Evolutionary conservation across 2,329 filamentous ascomycete species (phyloP).

Genomic region (Chaetomiaceae sp.): DNA sequence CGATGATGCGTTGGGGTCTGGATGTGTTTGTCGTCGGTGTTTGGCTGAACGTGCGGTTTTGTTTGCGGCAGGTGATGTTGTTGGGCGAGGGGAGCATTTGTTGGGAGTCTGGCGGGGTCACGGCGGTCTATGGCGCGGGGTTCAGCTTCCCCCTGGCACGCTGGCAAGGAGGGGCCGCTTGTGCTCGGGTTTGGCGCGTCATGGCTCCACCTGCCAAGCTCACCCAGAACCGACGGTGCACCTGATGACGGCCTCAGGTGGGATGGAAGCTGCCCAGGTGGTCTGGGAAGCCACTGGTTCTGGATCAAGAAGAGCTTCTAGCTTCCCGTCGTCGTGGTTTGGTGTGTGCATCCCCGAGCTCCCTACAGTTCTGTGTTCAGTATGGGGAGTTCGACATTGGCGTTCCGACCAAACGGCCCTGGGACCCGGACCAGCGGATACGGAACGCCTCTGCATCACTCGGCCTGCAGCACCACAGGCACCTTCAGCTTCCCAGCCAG

Average conservation of each 20-base stretch:
- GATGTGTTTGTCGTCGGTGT: neutral
- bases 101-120: conserved; percentile 20
- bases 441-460: too few relatives aligned
- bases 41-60: neutral
- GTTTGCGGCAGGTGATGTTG: conserved; percentile 8
- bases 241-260: neutral
- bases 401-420: too few relatives aligned
- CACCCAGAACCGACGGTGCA: neutral
- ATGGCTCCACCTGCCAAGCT: conserved; percentile 13
- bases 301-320: too few relatives aligned
- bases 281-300: too few relatives aligned
- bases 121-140: conserved; percentile 14
- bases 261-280: neutral
- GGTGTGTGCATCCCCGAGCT: too few relatives aligned
- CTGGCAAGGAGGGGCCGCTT: conserved; percentile 11
- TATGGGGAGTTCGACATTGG: too few relatives aligned
- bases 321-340: too few relatives aligned
- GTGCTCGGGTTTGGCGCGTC: conserved; percentile 11
- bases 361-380: too few relatives aligned
- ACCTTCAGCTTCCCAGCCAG: too few relatives aligned
- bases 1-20: neutral
- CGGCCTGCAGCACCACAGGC: too few relatives aligned
- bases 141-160: too few relatives aligned
- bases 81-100: conserved; percentile 16
- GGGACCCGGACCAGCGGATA: too few relatives aligned